A percentile compares a stretch with the other conserved stretches of the same genome.
phyloP scores from a whole-genome alignment of 305 asterid genomes.

The Lippia alba region DNA sequence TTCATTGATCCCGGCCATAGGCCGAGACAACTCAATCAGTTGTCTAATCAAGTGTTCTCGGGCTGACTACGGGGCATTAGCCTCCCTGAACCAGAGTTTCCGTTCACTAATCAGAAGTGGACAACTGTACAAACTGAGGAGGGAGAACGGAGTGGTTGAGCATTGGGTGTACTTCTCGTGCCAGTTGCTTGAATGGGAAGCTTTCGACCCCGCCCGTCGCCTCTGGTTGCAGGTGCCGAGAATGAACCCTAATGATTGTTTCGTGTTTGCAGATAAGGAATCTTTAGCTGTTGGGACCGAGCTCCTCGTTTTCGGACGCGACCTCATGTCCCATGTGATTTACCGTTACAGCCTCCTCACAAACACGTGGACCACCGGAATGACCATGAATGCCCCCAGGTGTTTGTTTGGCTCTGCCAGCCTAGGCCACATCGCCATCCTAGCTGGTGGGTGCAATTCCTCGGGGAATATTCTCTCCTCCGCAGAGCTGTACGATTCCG shows the following conservation, averaged over 20 bases:
- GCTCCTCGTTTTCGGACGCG: slow-evolving; percentile 79
- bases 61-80: slow-evolving; percentile 62
- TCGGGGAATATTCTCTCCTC: slow-evolving; percentile 50
- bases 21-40: slow-evolving; percentile 71
- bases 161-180: slow-evolving; percentile 85
- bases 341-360: slow-evolving; percentile 70
- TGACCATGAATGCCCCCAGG: slow-evolving; percentile 57
- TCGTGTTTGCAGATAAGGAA: slow-evolving; percentile 68
- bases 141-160: slow-evolving; percentile 57
- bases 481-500: slow-evolving; percentile 72
- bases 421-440: slow-evolving; percentile 68
- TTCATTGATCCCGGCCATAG: slow-evolving; percentile 59
- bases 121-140: slow-evolving; percentile 60
- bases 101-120: slow-evolving; percentile 63
- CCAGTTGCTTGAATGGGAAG: slow-evolving; percentile 73
- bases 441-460: slow-evolving; percentile 84
- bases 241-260: slow-evolving; percentile 63
- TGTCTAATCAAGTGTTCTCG: slow-evolving; percentile 70
- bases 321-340: slow-evolving; percentile 57
- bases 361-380: slow-evolving; percentile 68
- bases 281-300: slow-evolving; percentile 83
- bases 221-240: slow-evolving; percentile 69
- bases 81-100: slow-evolving; percentile 62
- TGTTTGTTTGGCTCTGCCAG: slow-evolving; percentile 81
- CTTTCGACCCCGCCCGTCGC: slow-evolving; percentile 66